Evolutionary conservation across 306 rosid genomes (phyloP), one percentile per base, ranked within the genome.

Genomic region (Rosa persica): DNA sequence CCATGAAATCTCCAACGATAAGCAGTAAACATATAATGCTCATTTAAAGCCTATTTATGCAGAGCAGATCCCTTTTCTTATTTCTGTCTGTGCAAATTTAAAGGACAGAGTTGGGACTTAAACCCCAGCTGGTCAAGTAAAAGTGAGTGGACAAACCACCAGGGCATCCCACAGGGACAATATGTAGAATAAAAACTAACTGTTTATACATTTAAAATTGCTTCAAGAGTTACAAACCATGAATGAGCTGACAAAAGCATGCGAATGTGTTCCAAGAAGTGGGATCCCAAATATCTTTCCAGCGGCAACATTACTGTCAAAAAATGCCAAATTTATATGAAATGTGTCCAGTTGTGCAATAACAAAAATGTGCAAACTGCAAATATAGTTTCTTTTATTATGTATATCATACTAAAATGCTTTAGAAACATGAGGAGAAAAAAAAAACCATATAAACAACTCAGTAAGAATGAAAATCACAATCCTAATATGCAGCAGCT

Each of bases 191-290:
- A 81, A 48, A 72, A 57, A 19, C 73, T 30, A 76, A 81, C 39
- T 61, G 60, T 8, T 67, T 42, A 47, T 74, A 43, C 52, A 76
- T 27, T 65, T 30, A 58, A 52, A 70, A 42, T 79, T 55, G 20
- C 47, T 49, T 82, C 79, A 82, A 73, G 76, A 84, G 68, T 72
- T 67, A 89, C 98, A 51, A 58, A 96, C 99, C 98, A 93, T 89
- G 82, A 87, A 96, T 76, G 99, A 96, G 92, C 99, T 96, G 84
- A 96, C 94, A 42, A 96, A 96, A 81, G 99, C 99, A 93, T 96
- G 99, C 61, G 99, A 96, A 86, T 96, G 99, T 61, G 99, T 96
- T 73, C 99, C 99, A 73, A 97, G 93, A 68, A 96, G 97, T 34
- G 99, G 98, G 79, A 96, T 96, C 79, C 97, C 94, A 57, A 96